Base-by-base conservation (phyloP, 2,329 filamentous ascomycete genomes). In the Parastagonospora avenae region DNA sequence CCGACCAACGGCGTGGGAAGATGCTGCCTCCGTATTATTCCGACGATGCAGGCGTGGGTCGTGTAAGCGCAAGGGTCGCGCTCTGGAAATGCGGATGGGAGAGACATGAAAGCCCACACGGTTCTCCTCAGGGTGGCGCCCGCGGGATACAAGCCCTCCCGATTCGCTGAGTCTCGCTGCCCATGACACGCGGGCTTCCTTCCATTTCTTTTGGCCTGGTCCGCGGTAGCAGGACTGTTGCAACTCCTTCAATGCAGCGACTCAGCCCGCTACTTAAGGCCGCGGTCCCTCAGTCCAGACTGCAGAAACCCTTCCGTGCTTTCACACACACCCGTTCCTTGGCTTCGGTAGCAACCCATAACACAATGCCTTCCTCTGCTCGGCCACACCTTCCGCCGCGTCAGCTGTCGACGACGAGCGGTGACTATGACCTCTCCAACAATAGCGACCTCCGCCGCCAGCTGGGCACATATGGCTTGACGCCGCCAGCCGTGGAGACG, bases 381-480 rank as follows among this genome's bases (percentile, higher is more conserved):
- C 73, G 66, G 58, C 75, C 62, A 70, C 70, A 57, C 55, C 64
- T 52, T 57, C 63, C 57, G 59, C 63, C 55, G 59, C 68, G 76
- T 57, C 72, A 73, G 48, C 55, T 74, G 54, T 71, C 65, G 62
- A 75, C 74, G 43, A 71, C 72, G 38, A 72, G 67, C 56, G 75
- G 75, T 53, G 80, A 82, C 66, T 82, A 76, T 62, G 78, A 80
- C 70, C 78, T 78, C 41, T 74, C 80, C 15, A 75, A 80, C 63
- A 64, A 77, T 4, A 69, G 75, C 56, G 77, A 81, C 60, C 75
- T 80, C 45, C 76, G 80, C 63, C 78, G 76, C 55, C 77, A 78
- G 63, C 76, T 82, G 38, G 74, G 73, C 45, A 82, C 80, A 32
- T 81, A 82, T 62, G 80, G 80, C 46, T 74, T 83, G 51, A 77